Evolutionary conservation across 805 yeast genomes (phyloP), one percentile per base, ranked within the genome.

Genomic region (Candida saitoana): DNA sequence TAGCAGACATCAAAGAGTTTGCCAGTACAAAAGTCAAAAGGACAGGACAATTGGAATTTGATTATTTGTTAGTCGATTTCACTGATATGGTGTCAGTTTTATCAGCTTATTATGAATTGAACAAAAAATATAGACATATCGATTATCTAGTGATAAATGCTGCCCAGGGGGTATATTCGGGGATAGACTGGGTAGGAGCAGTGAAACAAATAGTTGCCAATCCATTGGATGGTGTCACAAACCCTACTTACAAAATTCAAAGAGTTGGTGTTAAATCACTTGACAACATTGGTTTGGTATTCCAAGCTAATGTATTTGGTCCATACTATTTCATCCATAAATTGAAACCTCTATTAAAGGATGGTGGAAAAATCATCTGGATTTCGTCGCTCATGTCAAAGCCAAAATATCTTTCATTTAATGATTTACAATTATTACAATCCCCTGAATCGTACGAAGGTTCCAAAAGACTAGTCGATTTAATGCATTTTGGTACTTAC

Each of bases 301-400:
- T 91, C 67, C 96, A 93, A 63, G 95, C 93, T 4, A 93, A 93
- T 57, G 96, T 91, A n/a, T 87, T 93, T 65, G 96, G 96, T 0
- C 98, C 98, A 2, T 90, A 86, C 66, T 93, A 82, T 60, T 66
- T 93, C 40, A 72, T 90, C 41, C 86, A 84, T 50, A 80, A 77
- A 48, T 63, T 91, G 16, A 60, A 71, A 31, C 78, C 78, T 2
- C 62, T 79, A 29, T 63, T 90, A n/a, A 66, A 69, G 2, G 63
- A 66, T 22, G 82, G 84, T 3, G 89, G 93, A 0, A 74, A 76
- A 42, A 69, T 89, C 30, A 68, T 89, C 19, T 90, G 97, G 96
- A 79, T 93, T 30, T 82, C 95, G 2, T 84, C 95, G 35, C 66
- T 87, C 33, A 86, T 88, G 80, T 81, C 96, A 0, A 77, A 76